phyloP scores from a whole-genome alignment of 2,329 filamentous ascomycete genomes.

The Alternaria infectoria region DNA sequence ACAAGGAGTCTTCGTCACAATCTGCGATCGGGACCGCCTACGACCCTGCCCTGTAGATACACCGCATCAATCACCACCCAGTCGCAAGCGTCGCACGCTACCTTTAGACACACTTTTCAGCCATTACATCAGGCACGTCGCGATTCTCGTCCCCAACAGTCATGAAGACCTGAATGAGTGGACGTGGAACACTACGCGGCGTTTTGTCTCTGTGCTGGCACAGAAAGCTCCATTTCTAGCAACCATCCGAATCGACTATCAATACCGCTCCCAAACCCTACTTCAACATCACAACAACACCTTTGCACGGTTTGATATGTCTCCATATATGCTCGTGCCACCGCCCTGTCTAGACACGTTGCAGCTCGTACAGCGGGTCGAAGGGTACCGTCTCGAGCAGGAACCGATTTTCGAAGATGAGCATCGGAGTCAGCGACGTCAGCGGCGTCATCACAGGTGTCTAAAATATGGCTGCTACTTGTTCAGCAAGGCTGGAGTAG shows the following conservation, averaged over 20 bases:
- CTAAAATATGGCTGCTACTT: background rate
- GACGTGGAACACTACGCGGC: background rate
- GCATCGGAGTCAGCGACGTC: background rate
- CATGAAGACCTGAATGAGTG: background rate
- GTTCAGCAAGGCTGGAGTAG: background rate
- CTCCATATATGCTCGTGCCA: background rate
- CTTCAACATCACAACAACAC: background rate
- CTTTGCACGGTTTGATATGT: background rate
- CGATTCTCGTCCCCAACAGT: background rate
- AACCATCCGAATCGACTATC: background rate
- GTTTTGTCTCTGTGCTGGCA: background rate
- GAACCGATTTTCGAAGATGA: background rate
- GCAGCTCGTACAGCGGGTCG: background rate
- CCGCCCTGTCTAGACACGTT: background rate
- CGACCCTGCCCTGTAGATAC: background rate
- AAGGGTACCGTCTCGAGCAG: background rate
- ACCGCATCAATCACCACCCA: background rate
- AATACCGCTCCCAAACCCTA: background rate
- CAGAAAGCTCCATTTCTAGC: background rate
- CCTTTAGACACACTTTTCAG: background rate
- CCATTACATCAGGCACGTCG: background rate
- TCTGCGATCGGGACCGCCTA: background rate
- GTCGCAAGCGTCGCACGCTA: background rate
- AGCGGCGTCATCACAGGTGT: background rate
- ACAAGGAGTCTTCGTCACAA: background rate